Evolutionary conservation across 495 filamentous ascomycete genomes (phyloP).

Genomic region (Daldinia bambusicola): DNA sequence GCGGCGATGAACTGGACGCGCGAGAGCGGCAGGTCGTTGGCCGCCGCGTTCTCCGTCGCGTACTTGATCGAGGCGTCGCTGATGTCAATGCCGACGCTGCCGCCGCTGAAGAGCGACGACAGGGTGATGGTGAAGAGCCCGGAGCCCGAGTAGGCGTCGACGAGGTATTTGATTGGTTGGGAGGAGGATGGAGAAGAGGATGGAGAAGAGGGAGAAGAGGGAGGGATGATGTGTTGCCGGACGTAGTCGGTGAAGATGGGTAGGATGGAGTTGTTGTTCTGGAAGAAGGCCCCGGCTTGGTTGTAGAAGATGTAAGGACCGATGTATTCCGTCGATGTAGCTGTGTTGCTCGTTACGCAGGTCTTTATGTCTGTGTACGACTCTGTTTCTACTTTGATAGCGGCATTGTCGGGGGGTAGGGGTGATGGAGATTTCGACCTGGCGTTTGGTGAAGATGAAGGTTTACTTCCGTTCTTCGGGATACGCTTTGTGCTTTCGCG

Average conservation of each 20-base stretch:
- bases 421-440: constrained; percentile 23
- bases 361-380: constrained; percentile 78
- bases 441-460: constrained; percentile 19
- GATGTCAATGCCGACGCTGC: constrained; percentile 63
- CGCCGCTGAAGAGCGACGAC: constrained; percentile 73
- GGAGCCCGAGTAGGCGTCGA: constrained; percentile 97
- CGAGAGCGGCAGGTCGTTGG: constrained; percentile 71
- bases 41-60: constrained; percentile 77
- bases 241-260: constrained; percentile 89
- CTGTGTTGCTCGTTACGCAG: constrained; percentile 87
- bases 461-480: constrained; percentile 54
- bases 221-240: constrained; percentile 77
- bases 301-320: constrained; percentile 87
- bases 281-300: constrained; percentile 94
- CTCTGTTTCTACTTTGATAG: constrained; percentile 48
- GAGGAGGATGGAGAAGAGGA: constrained; percentile 35
- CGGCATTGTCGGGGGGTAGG: constrained; percentile 31
- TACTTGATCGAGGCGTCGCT: constrained; percentile 75
- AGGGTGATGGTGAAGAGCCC: constrained; percentile 97
- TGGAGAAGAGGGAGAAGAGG: constrained; percentile 39
- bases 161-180: constrained; percentile 76
- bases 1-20: constrained; percentile 82
- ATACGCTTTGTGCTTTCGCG: constrained; percentile 84
- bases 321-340: constrained; percentile 83
- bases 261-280: constrained; percentile 99